These are phyloP conservation scores for Neurospora sublineolata DNA, from an alignment of 495 filamentous ascomycete species.

Conservation along the genomic window DNA sequence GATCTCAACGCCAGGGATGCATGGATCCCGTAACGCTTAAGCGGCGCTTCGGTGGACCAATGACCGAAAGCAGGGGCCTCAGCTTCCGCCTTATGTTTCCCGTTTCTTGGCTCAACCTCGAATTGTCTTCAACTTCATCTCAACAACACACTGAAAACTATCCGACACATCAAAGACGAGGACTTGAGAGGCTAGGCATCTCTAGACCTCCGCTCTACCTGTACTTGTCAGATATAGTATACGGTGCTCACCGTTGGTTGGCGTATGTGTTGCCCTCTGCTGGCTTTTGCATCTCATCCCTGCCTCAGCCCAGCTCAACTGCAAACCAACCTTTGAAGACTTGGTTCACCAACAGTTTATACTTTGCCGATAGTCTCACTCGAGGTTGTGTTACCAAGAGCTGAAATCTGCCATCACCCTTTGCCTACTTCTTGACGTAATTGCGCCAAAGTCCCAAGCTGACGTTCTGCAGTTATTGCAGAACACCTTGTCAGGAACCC, in stretches of 20 bases:
- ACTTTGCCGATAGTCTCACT: neutral
- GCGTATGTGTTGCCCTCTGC: neutral
- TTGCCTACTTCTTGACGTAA: neutral
- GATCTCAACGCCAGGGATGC: neutral
- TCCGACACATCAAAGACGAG: neutral
- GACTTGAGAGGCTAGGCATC: neutral
- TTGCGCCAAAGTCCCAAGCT: neutral
- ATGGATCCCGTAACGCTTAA: neutral
- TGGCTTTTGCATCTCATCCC: neutral
- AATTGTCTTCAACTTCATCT: neutral
- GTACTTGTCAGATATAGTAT: neutral
- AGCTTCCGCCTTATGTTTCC: neutral
- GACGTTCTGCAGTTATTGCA: neutral
- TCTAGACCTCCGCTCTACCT: neutral
- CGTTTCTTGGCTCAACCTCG: neutral
- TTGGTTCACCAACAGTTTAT: neutral
- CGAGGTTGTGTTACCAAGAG: neutral
- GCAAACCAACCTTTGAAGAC: neutral
- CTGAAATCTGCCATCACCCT: neutral
- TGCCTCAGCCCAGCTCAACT: neutral
- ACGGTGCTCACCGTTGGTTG: neutral
- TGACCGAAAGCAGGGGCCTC: neutral
- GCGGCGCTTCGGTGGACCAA: neutral
- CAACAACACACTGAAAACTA: neutral
- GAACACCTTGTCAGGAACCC: neutral